A percentile compares a stretch with the other conserved stretches of the same genome.
Evolutionary conservation across 805 yeast species (phyloP).

Genomic region (Maudiozyma pseudohumilis): DNA sequence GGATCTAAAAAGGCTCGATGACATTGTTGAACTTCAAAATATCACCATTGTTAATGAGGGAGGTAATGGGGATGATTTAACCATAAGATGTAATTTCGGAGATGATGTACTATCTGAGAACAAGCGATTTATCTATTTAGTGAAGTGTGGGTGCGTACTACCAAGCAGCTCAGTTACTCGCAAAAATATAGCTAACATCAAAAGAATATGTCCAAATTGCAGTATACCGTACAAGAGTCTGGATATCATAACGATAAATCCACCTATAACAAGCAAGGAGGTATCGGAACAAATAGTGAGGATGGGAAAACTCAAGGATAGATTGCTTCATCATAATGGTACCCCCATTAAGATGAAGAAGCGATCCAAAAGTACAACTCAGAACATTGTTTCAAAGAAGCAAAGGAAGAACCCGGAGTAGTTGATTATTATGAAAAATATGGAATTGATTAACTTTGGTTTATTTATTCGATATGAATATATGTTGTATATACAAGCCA

Average conservation of each 20-base stretch:
- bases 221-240: slow-evolving; percentile 10
- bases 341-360: slow-evolving; percentile 20
- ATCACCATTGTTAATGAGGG: slow-evolving; percentile 7
- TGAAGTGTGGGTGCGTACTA: slow-evolving; percentile 37
- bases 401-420: slow-evolving; percentile 7
- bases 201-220: slow-evolving; percentile 36
- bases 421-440: background rate
- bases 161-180: slow-evolving; percentile 11
- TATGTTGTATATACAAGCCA: slow-evolving; percentile 3
- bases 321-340: slow-evolving; percentile 31
- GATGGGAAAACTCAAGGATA: slow-evolving; percentile 12
- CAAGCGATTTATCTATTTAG: slow-evolving; percentile 37
- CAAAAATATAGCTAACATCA: slow-evolving; percentile 1
- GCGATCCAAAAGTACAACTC: slow-evolving; percentile 8
- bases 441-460: too few relatives aligned
- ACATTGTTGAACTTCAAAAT: slow-evolving; percentile 37
- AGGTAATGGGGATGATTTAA: background rate
- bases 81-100: slow-evolving; percentile 16
- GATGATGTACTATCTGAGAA: slow-evolving; percentile 29
- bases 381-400: background rate
- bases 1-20: slow-evolving; percentile 34
- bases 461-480: slow-evolving; percentile 1
- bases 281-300: slow-evolving; percentile 16
- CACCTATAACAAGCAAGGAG: slow-evolving; percentile 17
- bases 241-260: slow-evolving; percentile 34